phyloP scores from a whole-genome alignment of 1,284 basidiomycete species.

The Ustilago vetiveriae region DNA sequence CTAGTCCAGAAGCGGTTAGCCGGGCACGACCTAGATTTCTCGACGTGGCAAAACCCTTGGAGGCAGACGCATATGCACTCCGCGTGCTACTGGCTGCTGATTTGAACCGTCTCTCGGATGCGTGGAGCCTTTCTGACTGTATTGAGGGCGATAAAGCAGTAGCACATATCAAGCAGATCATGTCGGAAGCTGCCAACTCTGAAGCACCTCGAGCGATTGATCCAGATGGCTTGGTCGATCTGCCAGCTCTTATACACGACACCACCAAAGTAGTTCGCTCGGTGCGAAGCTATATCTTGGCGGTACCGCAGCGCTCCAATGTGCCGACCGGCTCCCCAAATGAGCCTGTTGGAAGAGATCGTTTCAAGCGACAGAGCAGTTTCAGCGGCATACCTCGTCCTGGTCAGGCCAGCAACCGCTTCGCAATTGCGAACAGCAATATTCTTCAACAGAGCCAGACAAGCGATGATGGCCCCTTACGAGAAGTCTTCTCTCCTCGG shows the following conservation, averaged over 20 bases:
- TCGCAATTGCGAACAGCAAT: constrained; percentile 15
- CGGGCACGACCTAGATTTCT: constrained; percentile 30
- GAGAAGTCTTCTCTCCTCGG: not conserved
- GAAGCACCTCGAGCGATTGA: not conserved
- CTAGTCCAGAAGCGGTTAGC: constrained; percentile 33
- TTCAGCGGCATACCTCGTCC: constrained; percentile 36
- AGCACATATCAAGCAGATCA: constrained; percentile 1
- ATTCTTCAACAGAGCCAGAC: constrained; percentile 12
- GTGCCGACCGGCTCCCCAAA: constrained; percentile 10
- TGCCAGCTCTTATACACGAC: constrained; percentile 26
- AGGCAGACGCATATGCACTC: constrained; percentile 47
- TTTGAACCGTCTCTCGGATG: constrained; percentile 10
- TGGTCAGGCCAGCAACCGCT: constrained; percentile 11
- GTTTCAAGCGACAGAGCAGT: constrained; percentile 47
- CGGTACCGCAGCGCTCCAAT: constrained; percentile 31
- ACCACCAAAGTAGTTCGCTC: constrained; percentile 50
- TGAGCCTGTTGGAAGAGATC: constrained; percentile 34
- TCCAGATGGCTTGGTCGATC: constrained; percentile 1
- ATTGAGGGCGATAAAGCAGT: constrained; percentile 3
- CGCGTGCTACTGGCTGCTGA: constrained; percentile 18
- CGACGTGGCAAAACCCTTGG: constrained; percentile 39
- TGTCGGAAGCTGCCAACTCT: not conserved
- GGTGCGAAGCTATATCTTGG: constrained; percentile 50
- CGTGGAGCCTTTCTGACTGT: constrained; percentile 21
- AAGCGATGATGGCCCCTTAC: not conserved